These are phyloP conservation scores for Pleurotus cornucopiae DNA, from an alignment of 768 basidiomycete species.

Conservation along the genomic window DNA sequence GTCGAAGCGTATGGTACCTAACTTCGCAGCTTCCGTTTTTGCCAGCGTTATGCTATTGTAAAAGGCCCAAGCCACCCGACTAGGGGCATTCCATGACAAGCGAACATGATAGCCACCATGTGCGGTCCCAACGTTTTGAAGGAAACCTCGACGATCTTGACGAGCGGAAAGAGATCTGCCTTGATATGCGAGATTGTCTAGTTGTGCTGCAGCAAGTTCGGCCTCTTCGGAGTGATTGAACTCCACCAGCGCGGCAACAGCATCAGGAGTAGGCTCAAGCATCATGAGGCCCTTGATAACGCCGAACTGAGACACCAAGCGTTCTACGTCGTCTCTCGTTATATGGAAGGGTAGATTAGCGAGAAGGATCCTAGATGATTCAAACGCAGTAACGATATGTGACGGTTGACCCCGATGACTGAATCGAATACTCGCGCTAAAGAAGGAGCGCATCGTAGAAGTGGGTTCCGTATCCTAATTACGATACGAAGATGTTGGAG, in stretches of 20 bases:
- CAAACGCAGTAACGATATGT: constrained; percentile 32
- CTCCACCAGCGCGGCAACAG: constrained; percentile 15
- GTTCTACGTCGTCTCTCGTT: constrained; percentile 23
- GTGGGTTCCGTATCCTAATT: background rate
- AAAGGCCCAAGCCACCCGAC: constrained; percentile 39
- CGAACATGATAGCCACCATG: constrained; percentile 27
- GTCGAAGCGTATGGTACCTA: constrained; percentile 34
- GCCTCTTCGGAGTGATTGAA: constrained; percentile 27
- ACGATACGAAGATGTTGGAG: background rate
- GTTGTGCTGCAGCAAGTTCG: constrained; percentile 23
- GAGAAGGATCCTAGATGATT: constrained; percentile 33
- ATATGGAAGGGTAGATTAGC: constrained; percentile 34
- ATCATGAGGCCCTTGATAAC: constrained; percentile 20
- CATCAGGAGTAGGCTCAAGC: constrained; percentile 14
- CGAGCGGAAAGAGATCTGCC: constrained; percentile 21
- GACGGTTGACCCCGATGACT: background rate
- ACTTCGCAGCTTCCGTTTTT: constrained; percentile 32
- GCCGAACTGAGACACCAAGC: constrained; percentile 27
- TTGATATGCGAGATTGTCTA: constrained; percentile 26
- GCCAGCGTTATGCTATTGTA: constrained; percentile 40
- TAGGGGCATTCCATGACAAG: constrained; percentile 42
- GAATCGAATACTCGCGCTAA: constrained; percentile 4
- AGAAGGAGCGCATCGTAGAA: constrained; percentile 3
- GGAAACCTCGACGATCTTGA: constrained; percentile 15
- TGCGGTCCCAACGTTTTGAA: constrained; percentile 14